Base-by-base conservation (phyloP, 108 stramenopile genomes). In the Skeletonema marinoi region DNA sequence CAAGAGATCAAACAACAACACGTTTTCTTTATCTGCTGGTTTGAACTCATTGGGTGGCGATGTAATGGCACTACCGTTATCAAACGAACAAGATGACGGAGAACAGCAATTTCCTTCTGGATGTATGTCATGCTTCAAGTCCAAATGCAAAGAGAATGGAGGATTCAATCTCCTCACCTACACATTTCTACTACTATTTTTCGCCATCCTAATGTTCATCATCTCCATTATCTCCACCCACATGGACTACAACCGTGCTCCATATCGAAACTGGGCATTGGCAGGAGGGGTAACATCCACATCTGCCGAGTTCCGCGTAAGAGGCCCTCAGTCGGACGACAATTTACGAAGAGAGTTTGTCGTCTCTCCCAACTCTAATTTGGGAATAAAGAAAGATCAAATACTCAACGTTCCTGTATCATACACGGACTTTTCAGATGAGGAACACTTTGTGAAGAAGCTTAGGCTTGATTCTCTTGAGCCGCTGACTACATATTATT, bases 261-360 rank as follows among this genome's bases (percentile, higher is more conserved):
- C 70, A 3, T 77, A 76, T 39, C 35, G 73, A 51, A 75, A 85
- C 50, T 87, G 86, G 86, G 78, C 80, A 10, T 39, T 87, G 39
- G 80, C 76, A 0, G 86, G 86, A 25, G 83, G 83, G 8, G 70
- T 87, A 12, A 85, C 86, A 19, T 72, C 86, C 25, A 78, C 68
- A 13, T 78, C 84, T 31, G 83, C 83, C 30, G 32, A 75, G 32
- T 87, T 87, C 59, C 86, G 83, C 16, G 81, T 87, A 36, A 83
- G 86, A 4, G 70, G 73, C 16, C 71, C 82, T 25, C 42, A 51
- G 17, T 5, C 38, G 11, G 66, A 76, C 30, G 82, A 80, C 17
- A 73, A 73, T 29, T 76, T 58, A 30, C 59, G 30, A 32, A 48
- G 81, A 7, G 59, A 60, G 19, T 79, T 80, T 48, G 74, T 78